Base-by-base conservation (phyloP, 495 filamentous ascomycete species). In the Gamarada debralockiae region DNA sequence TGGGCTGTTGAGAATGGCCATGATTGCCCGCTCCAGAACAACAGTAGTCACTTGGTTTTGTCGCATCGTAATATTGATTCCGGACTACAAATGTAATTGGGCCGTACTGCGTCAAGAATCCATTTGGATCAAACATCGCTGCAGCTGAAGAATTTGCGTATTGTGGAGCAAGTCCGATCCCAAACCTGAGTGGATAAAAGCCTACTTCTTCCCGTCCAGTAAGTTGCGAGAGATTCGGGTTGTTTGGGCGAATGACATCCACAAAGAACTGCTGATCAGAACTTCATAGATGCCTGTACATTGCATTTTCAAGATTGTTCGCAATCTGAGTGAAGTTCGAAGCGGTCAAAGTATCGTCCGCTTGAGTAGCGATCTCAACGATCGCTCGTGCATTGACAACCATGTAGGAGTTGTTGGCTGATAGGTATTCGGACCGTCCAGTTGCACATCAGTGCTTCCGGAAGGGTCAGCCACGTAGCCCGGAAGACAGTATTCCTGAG, bases 391-490 rank as follows among this genome's bases (percentile, higher is more conserved):
- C 70, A 50, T 66, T 67, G n/a, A 70, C 70, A 7, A 73, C 66
- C 72, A 74, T 74, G 38, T 75, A 76, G 14, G 72, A 67, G 49
- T 76, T 76, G 47, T 68, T 3, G 72, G 70, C 36, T 71, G 59
- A 37, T 68, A 74, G 12, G 72, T 73, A 48, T 71, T 57, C 5
- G 71, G 73, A 15, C 73, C 73, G 48, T 69, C 59, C 38, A 63
- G 66, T 62, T 53, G 61, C 27, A 59, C 50, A 47, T 55, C 67
- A 56, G 64, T 65, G 37, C 53, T 70, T 39, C 40, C 50, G 21
- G 65, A 57, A 6, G 65, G 64, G 27, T 68, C 71, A 61, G 34
- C 67, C 13, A 73, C 53, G 43, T 66, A 75, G 5, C 68, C 72
- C 0, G 72, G 71, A 15, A 74, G 59, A 37, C 63, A 67, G 23